Evolutionary conservation across 371 early-diverging fungal genomes (phyloP), one percentile per base, ranked within the genome.

Genomic region (Mucor mucedo): DNA sequence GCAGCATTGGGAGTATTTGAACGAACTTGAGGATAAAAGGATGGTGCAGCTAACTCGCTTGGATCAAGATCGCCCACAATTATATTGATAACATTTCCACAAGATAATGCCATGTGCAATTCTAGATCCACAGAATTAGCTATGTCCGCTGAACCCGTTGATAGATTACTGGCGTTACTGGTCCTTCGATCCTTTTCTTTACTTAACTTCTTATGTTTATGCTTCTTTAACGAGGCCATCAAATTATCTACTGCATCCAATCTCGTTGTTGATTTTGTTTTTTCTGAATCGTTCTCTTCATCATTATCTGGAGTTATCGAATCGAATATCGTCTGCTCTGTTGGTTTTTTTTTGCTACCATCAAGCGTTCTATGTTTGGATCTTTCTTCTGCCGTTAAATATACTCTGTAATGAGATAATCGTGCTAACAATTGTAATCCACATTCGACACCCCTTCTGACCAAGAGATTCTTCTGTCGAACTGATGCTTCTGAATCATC

Each of bases 351-450:
- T 29, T 59, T 55, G 55, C 60, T 44, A 69, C 71, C 64, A 59
- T 29, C 32, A 47, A 69, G 57, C 1, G 55, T 30, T 11, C 80
- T 72, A 58, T 84, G 83, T 49, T 84, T 77, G 1, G 85, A 70
- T 41, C 82, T 75, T 64, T 84, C 87, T 40, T 80, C 77, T 14
- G 83, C 83, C 6, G 84, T 84, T 33, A 87, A 71, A 54, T 87
- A 87, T 9, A 87, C 83, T 47, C 77, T 68, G 60, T 87, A 87
- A 68, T 87, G 79, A 1, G 85, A 85, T 4, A 84, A 67, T 13
- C 83, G 72, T 0, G 81, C 75, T 16, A 87, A 65, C 6, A 87
- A 59, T 33, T 87, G 85, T 29, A 81, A 52, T 6, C 85, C 78
- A 40, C 87, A 87, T 54, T 87, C 84, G 4, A 87, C 63, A 6